Evolutionary conservation across 1,284 basidiomycete genomes (phyloP), one percentile per base, ranked within the genome.

Genomic region (Grifola frondosa): DNA sequence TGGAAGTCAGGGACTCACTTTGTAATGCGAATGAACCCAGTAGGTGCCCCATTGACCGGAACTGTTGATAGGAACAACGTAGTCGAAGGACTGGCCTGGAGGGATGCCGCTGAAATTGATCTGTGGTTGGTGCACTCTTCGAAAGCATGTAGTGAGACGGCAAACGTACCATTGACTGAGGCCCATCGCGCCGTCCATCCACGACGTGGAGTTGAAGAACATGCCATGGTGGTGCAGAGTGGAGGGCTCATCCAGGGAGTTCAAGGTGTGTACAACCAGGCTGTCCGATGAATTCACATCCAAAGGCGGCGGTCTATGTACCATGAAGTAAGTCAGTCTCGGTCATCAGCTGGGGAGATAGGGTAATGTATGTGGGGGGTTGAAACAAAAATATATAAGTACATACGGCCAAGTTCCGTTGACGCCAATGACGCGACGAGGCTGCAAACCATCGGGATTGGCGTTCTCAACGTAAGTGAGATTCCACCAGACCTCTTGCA

Each of bases 381-480:
- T 8, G 8, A 11, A 1, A 3, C 30, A 7, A 10, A 9, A 12
- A 3, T 1, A 17, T 11, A n/a, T 4, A 12, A 20, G 11, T 26
- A 73, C 89, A 66, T 65, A 92, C 85, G 93, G 93, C 93, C 93
- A 97, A 5, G 88, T 84, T 15, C 83, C 81, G 61, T 97, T 97
- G 41, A 96, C 79, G 43, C 92, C 93, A 45, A 96, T 81, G 37
- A 82, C 91, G 22, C 81, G 73, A 39, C 93, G 82, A 20, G 80
- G 70, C 41, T 69, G 76, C 37, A 89, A 74, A 4, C 84, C 87
- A 56, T 91, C 87, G n/a, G 89, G 90, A 62, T 81, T 86, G 41
- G 74, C 81, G 47, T 81, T 64, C 23, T 82, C 61, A 44, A 87
- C 81, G 46, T 84, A 89, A 55, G 79, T 84, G 60, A 93, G 72